Evolutionary conservation across 345 rosid genomes (phyloP).

Genomic region (Triadica sebifera): DNA sequence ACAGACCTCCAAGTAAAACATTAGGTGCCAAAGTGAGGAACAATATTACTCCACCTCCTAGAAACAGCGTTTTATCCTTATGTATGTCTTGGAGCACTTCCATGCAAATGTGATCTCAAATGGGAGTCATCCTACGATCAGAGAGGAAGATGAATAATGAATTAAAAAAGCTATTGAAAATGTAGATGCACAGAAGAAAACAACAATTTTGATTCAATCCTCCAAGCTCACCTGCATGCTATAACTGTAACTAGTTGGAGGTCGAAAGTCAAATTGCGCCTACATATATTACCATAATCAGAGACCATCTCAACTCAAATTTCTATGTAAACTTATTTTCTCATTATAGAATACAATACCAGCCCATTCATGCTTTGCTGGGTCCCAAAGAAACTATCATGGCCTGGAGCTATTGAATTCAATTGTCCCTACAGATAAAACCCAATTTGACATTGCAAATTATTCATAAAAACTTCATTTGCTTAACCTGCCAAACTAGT

Average conservation of each 20-base stretch:
- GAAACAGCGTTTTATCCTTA: slow-evolving; percentile 9
- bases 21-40: neutral
- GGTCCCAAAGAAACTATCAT: slow-evolving; percentile 47
- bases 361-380: slow-evolving; percentile 56
- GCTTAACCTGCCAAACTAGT: neutral
- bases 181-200: neutral
- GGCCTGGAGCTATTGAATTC: slow-evolving; percentile 41
- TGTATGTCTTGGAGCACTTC: slow-evolving; percentile 52
- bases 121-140: slow-evolving; percentile 49
- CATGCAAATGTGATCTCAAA: slow-evolving; percentile 58
- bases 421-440: slow-evolving; percentile 47
- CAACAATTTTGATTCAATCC: neutral
- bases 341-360: slow-evolving; percentile 35
- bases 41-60: neutral
- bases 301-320: slow-evolving; percentile 1
- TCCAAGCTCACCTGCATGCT: slow-evolving; percentile 49
- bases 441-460: neutral
- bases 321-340: neutral
- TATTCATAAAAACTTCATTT: neutral
- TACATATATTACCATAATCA: slow-evolving; percentile 18
- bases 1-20: neutral
- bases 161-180: neutral
- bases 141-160: neutral
- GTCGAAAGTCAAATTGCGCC: slow-evolving; percentile 63
- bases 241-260: slow-evolving; percentile 51